Evolutionary conservation across 306 rosid genomes (phyloP).

Genomic region (Quercus ilex): DNA sequence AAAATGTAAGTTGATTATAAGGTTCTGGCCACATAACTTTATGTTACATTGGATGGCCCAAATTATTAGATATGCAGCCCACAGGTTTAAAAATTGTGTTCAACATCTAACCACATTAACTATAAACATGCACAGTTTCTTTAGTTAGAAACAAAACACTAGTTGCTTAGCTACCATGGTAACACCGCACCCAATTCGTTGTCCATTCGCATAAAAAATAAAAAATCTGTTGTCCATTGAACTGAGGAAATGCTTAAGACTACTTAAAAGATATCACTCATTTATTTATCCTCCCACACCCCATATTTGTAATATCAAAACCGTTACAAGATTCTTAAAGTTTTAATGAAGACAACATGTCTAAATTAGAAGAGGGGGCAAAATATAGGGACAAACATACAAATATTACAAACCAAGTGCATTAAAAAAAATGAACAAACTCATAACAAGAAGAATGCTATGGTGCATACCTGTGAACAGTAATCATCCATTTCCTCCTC

Average conservation of each 20-base stretch:
- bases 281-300: neutral
- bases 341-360: neutral
- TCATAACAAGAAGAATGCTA: conserved; percentile 12
- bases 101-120: too few species aligned
- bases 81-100: too few species aligned
- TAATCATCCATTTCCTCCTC: conserved; percentile 98
- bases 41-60: too few species aligned
- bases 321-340: neutral
- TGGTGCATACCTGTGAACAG: conserved; percentile 73
- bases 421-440: conserved; percentile 1
- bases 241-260: neutral
- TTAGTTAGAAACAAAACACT: neutral
- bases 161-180: neutral
- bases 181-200: neutral
- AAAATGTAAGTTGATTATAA: too few species aligned
- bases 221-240: neutral
- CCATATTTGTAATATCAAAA: neutral
- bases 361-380: too few species aligned
- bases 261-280: neutral
- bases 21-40: too few species aligned
- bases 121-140: too few species aligned
- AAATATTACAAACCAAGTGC: neutral
- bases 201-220: neutral
- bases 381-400: neutral
- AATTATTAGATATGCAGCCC: too few species aligned